Base-by-base conservation (phyloP, 345 rosid genomes). In the Lepidium africanum region DNA sequence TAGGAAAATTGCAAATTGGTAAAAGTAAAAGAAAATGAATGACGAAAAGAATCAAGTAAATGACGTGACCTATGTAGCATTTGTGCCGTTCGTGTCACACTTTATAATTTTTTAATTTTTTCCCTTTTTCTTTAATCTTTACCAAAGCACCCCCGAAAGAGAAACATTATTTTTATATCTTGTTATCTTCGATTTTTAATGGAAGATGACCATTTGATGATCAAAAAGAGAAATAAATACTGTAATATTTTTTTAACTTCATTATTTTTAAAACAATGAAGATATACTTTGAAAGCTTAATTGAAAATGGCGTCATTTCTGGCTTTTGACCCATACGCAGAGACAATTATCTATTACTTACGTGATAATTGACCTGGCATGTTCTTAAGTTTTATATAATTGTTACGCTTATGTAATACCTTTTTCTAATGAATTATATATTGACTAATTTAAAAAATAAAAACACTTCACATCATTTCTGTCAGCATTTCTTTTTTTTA, bases 71-170 rank as follows among this genome's bases (percentile, higher is more conserved):
- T 5, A 5, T 7, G 40, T 19, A 17, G 47, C 42, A 38, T 55
- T 54, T 68, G 51, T 74, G 78, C 64, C 59, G 69, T 67, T 74
- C 65, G 74, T 74, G 78, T 74, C 78, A 60, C 25, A 38, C 59
- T 61, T 38, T 60, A 11, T 45, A 38, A n/a, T 30, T 13, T 21
- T 32, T 36, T 9, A 0, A 19, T 9, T 17, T 32, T 56, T n/a
- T 36, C 12, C 32, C 5, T 53, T 67, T 27, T 36, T 11, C 42
- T 60, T 67, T 48, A 59, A 41, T 14, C 42, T 60, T 67, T 48
- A 59, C 49, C 59, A 74, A 74, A 74, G 76, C 71, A 65, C 16
- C 41, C 53, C 33, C 58, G 2, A 72, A 75, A 68, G 65, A 39
- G 42, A 63, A 69, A 53, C 56, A 55, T 33, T 52, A 68, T 46